Evolutionary conservation across 2,329 filamentous ascomycete species (phyloP).

Genomic region (Paraphoma sp.): DNA sequence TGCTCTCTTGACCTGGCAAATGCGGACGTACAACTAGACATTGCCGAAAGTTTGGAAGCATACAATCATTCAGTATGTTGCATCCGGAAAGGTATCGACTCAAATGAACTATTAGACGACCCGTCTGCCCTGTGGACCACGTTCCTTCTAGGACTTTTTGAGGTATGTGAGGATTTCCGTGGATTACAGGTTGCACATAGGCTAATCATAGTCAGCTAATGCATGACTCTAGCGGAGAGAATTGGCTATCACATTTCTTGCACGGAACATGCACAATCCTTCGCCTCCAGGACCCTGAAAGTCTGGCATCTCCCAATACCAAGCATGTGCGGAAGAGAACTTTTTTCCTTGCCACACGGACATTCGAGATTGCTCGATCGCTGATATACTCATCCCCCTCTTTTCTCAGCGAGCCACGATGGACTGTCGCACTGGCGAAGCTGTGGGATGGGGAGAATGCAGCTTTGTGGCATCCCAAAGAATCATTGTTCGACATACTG

Average conservation of each 20-base stretch:
- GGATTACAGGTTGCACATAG: too few species aligned
- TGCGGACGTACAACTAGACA: background rate
- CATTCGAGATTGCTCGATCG: constrained; percentile 36
- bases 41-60: background rate
- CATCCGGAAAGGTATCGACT: constrained; percentile 18
- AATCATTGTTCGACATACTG: constrained; percentile 34
- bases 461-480: constrained; percentile 30
- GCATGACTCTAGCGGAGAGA: constrained; percentile 31
- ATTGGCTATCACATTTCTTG: constrained; percentile 37
- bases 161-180: constrained; percentile 15
- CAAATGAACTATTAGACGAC: constrained; percentile 14
- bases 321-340: constrained; percentile 15
- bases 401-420: constrained; percentile 26
- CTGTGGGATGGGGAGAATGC: constrained; percentile 21
- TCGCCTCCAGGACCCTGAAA: constrained; percentile 22
- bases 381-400: constrained; percentile 32
- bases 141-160: constrained; percentile 33
- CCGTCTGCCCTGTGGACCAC: constrained; percentile 33
- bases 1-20: background rate
- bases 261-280: constrained; percentile 36
- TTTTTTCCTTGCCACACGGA: constrained; percentile 34
- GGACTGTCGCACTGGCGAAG: constrained; percentile 21
- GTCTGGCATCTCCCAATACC: constrained; percentile 5
- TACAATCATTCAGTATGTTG: constrained; percentile 16
- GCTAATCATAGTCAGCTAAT: constrained; percentile 24